Percentiles rank a stretch among this genome's conserved stretches.
Evolutionary conservation across 257 asterid genomes (phyloP).

Genomic region (Apocynum venetum): DNA sequence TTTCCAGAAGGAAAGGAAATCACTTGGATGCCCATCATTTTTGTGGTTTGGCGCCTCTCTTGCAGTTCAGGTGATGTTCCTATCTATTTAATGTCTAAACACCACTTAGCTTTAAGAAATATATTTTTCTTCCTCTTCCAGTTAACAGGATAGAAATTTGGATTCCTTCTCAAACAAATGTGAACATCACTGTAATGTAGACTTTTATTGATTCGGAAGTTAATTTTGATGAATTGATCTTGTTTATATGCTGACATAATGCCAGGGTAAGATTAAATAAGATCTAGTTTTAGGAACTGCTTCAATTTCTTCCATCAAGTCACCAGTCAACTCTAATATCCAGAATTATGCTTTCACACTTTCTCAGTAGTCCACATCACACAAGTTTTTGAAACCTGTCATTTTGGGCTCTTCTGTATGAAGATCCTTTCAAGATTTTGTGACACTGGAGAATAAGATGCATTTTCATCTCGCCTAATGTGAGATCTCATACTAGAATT

Average conservation of each 20-base stretch:
- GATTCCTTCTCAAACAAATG: not conserved
- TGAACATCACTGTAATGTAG: not conserved
- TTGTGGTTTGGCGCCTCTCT: constrained; percentile 67
- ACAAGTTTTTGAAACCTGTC: not conserved
- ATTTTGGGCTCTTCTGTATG: not conserved
- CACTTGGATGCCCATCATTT: constrained; percentile 72
- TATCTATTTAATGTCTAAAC: constrained; percentile 6
- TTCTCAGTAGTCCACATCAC: not conserved
- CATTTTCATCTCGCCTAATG: not conserved
- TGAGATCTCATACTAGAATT: not conserved
- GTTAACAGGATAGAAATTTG: not conserved
- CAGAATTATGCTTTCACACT: not conserved
- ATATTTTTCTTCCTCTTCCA: not conserved
- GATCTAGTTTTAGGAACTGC: not conserved
- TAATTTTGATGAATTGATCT: not conserved
- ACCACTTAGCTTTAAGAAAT: constrained; percentile 5
- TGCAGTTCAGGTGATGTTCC: constrained; percentile 66
- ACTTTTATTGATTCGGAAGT: not conserved
- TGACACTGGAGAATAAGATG: not conserved
- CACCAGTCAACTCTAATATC: not conserved
- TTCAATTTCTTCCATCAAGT: not conserved
- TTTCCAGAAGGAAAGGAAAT: constrained; percentile 69
- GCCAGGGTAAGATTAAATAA: not conserved
- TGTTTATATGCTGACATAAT: not conserved
- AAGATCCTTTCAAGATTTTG: not conserved